Conservation (phyloP, 164 flowering plant species). For the Tetrastigma voinierianum region DNA sequence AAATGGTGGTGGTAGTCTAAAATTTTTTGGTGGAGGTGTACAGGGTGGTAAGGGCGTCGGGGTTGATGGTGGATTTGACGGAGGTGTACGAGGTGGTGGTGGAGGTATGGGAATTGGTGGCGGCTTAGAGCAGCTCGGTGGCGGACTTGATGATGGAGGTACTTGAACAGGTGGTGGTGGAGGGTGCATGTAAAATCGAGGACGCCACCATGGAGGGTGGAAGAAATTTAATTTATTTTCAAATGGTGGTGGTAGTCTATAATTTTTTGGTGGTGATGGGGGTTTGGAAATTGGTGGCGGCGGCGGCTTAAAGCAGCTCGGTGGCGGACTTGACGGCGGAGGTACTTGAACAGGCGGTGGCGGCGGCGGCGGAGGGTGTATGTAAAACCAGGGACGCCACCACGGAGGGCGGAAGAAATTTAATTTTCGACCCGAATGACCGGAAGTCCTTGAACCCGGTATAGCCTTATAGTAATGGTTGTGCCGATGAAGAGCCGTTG, state of each 20-base stretch:
- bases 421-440: too few relatives aligned
- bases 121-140: neutral
- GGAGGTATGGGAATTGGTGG: neutral
- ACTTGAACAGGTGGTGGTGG: neutral
- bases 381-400: too few relatives aligned
- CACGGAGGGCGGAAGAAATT: too few relatives aligned
- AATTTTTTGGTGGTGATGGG: neutral
- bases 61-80: neutral
- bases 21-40: neutral
- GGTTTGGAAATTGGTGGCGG: neutral
- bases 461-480: neutral
- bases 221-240: too few relatives aligned
- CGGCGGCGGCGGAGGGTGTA: too few relatives aligned
- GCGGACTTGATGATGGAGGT: neutral
- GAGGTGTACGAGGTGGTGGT: neutral
- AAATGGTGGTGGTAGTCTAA: neutral
- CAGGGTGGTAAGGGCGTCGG: too few relatives aligned
- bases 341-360: neutral
- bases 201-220: too few relatives aligned
- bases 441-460: too few relatives aligned
- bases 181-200: neutral
- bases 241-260: neutral
- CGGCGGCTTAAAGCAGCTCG: too few relatives aligned
- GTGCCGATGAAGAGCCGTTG: neutral
- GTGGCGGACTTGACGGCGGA: neutral